Evolutionary conservation across 2,329 filamentous ascomycete genomes (phyloP).

Genomic region (Colletotrichum sp.): DNA sequence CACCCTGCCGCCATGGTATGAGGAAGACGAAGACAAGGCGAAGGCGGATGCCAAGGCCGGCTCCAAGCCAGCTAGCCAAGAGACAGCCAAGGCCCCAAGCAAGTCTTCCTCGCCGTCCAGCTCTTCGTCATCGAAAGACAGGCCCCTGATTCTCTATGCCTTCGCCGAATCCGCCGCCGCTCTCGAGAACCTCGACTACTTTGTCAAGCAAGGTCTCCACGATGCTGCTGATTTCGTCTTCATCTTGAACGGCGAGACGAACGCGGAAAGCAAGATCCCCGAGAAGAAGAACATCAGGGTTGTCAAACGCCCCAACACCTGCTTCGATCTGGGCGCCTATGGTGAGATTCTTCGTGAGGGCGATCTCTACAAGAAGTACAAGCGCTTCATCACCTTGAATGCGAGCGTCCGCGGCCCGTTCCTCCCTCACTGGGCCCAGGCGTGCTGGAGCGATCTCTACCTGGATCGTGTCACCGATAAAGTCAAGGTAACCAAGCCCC

Average conservation of each 20-base stretch:
- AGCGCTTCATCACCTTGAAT: conserved; percentile 39
- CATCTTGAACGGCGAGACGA: conserved; percentile 39
- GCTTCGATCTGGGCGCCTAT: conserved; percentile 39
- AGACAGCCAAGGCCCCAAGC: not conserved
- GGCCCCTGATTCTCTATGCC: conserved; percentile 37
- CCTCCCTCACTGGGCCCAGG: conserved; percentile 34
- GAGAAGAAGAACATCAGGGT: conserved; percentile 33
- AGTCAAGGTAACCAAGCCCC: conserved; percentile 28
- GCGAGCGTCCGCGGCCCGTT: conserved; percentile 41
- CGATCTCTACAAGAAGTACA: conserved; percentile 37
- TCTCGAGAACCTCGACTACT: conserved; percentile 38
- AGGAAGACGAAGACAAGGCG: not conserved
- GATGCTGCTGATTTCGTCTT: conserved; percentile 42
- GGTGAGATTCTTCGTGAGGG: conserved; percentile 36
- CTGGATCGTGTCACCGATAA: conserved; percentile 32
- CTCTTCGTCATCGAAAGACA: not conserved
- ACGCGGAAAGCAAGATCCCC: conserved; percentile 29
- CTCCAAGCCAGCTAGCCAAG: not conserved
- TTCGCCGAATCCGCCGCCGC: conserved; percentile 37
- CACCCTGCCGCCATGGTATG: not conserved
- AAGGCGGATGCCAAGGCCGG: not conserved
- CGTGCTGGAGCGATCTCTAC: conserved; percentile 42
- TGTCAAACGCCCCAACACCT: conserved; percentile 33
- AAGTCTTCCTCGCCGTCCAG: not conserved
- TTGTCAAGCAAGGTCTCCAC: conserved; percentile 40